Conservation (phyloP, 2,329 filamentous ascomycete species). For the Microsporum audouinii region DNA sequence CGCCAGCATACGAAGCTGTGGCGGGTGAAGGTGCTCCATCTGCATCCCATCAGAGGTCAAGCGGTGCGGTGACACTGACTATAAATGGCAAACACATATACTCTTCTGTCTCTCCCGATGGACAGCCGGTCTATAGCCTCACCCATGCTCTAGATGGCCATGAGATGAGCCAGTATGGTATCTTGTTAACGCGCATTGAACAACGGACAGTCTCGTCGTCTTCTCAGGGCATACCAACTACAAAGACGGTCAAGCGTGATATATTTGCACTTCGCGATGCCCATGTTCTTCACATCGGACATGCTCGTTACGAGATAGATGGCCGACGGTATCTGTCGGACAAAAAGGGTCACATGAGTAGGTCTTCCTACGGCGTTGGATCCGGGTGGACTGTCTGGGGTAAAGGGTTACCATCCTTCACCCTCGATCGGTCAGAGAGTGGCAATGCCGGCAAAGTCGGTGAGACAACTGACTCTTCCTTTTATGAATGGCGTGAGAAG, state of each 20-base stretch:
- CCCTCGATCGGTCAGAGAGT: slow-evolving; percentile 2
- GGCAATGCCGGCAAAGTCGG: background rate
- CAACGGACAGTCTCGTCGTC: background rate
- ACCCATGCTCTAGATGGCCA: slow-evolving; percentile 15
- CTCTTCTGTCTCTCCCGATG: slow-evolving; percentile 7
- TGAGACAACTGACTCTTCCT: background rate
- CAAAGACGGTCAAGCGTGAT: slow-evolving; percentile 7
- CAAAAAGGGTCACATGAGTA: slow-evolving; percentile 12
- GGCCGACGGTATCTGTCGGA: slow-evolving; percentile 10
- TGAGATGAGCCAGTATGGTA: slow-evolving; percentile 10
- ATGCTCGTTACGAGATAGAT: slow-evolving; percentile 13
- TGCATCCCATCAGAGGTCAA: background rate
- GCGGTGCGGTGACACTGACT: slow-evolving; percentile 9
- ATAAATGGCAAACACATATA: slow-evolving; percentile 13
- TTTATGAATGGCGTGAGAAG: slow-evolving; percentile 15
- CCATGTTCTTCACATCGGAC: slow-evolving; percentile 2
- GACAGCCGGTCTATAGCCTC: slow-evolving; percentile 13
- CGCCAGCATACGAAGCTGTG: slow-evolving; percentile 12
- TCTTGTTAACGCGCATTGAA: slow-evolving; percentile 13
- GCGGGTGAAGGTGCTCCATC: background rate
- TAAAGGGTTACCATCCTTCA: slow-evolving; percentile 11
- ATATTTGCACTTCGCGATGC: slow-evolving; percentile 12
- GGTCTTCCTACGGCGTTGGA: slow-evolving; percentile 8
- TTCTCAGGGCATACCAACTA: background rate
- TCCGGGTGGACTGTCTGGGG: slow-evolving; percentile 12